Evolutionary conservation across 2,329 filamentous ascomycete species (phyloP).

Genomic region (Fusarium transvaalense): DNA sequence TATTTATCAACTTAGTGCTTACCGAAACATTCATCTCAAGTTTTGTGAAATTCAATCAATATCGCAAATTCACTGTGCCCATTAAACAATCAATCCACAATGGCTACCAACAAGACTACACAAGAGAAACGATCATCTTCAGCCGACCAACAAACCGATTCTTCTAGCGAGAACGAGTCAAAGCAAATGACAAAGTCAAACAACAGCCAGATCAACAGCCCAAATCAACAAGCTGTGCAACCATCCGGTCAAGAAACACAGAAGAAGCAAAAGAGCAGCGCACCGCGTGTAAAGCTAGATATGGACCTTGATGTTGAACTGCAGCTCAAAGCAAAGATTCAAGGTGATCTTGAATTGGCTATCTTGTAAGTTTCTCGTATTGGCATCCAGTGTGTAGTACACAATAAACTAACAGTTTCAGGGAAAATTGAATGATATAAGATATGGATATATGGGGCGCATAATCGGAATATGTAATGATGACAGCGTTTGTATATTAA

Average conservation of each 20-base stretch:
- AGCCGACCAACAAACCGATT: background rate
- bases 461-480: background rate
- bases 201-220: background rate
- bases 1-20: background rate
- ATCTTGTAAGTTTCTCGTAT: background rate
- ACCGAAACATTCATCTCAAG: accelerated
- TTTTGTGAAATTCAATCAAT: accelerated
- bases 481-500: background rate
- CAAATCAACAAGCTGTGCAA: background rate
- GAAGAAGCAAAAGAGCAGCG: slow-evolving; percentile 25
- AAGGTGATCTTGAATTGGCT: slow-evolving; percentile 25
- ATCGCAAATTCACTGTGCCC: accelerated
- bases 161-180: background rate
- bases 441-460: accelerated
- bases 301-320: slow-evolving; percentile 34
- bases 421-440: background rate
- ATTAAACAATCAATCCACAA: background rate
- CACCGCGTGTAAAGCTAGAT: slow-evolving; percentile 25
- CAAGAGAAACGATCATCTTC: background rate
- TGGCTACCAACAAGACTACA: background rate
- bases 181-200: slow-evolving; percentile 1
- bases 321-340: slow-evolving; percentile 30
- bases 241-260: background rate
- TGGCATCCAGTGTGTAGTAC: accelerated
- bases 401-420: accelerated